Base-by-base conservation (phyloP, 306 rosid species). In the Citrullus mucosospermus region DNA sequence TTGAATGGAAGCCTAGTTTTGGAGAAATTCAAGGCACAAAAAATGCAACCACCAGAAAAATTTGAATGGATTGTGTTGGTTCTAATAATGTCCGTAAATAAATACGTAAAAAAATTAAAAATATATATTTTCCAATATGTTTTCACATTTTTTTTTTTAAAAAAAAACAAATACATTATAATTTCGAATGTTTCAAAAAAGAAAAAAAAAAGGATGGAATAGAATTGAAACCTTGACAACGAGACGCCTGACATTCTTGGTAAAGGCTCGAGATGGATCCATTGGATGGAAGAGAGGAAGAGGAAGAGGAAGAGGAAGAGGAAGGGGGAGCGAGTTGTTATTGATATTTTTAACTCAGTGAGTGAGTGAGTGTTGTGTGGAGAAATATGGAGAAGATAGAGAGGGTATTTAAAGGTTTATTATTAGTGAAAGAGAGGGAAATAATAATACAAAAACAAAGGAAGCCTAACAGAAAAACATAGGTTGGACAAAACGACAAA, bases 211-310 rank as follows among this genome's bases (percentile, higher is more conserved):
- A 6, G 4, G 28, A 44, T 0, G 15, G 16, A 18, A 25, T 30
- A 32, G 7, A 53, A 48, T 48, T 48, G 6, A 9, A 74, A 77
- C 80, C 80, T 77, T 77, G 43, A 77, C 71, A 56, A 77, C 57
- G 70, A 77, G n/a, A 10, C 80, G 71, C 28, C 43, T 59, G 0
- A 13, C 30, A 22, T 59, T 77, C 36, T 39, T 82, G 75, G 90
- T 53, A 36, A 93, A 93, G 53, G 41, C 79, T 71, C 98, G 85
- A 60, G 96, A 85, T 56, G 79, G 87, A 81, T 93, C 93, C 77
- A 85, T 80, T 82, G 68, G 68, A 59, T 36, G 9, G 36, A 32
- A 32, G 11, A 2, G 58, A 54, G 59, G 20, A 4, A 53, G 20
- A 18, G 36, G 20, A 4, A 53, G 20, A 18, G 36, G 10, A 4